A percentile compares a stretch with the other conserved stretches of the same genome.
These are phyloP conservation scores for Penicillium sp. DNA, from an alignment of 2,329 filamentous ascomycete species.

Conservation along the genomic window DNA sequence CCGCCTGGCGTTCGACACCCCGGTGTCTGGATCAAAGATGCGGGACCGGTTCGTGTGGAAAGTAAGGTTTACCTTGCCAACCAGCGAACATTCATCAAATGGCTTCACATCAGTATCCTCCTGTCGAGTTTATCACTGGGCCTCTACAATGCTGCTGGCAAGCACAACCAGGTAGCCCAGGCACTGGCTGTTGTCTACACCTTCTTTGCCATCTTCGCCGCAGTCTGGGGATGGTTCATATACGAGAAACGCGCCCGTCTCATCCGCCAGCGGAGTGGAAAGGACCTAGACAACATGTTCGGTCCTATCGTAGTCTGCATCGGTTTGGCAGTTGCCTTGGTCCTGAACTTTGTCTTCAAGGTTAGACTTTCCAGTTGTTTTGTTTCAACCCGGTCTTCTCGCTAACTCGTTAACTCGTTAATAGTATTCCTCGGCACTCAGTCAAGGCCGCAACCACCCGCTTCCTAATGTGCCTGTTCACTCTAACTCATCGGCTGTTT, in stretches of 20 bases:
- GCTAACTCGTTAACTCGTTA: conserved; percentile 13
- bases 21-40: conserved; percentile 87
- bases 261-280: conserved; percentile 82
- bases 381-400: background rate
- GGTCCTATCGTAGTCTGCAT: conserved; percentile 82
- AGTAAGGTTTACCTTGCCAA: conserved; percentile 99
- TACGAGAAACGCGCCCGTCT: conserved; percentile 72
- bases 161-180: conserved; percentile 70
- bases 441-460: conserved; percentile 22
- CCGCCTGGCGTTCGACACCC: conserved; percentile 89
- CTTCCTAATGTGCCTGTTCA: conserved; percentile 9
- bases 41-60: conserved; percentile 86
- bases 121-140: conserved; percentile 80
- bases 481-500: conserved; percentile 15
- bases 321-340: conserved; percentile 73
- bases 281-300: conserved; percentile 86
- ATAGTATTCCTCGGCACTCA: conserved; percentile 35
- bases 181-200: conserved; percentile 82
- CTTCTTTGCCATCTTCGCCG: conserved; percentile 76
- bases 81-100: conserved; percentile 96
- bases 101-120: conserved; percentile 91
- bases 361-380: conserved; percentile 22
- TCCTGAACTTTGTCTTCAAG: conserved; percentile 88
- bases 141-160: conserved; percentile 82
- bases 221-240: conserved; percentile 83